Conservation (phyloP, 495 filamentous ascomycete species). For the Penicillium cataractarum region DNA sequence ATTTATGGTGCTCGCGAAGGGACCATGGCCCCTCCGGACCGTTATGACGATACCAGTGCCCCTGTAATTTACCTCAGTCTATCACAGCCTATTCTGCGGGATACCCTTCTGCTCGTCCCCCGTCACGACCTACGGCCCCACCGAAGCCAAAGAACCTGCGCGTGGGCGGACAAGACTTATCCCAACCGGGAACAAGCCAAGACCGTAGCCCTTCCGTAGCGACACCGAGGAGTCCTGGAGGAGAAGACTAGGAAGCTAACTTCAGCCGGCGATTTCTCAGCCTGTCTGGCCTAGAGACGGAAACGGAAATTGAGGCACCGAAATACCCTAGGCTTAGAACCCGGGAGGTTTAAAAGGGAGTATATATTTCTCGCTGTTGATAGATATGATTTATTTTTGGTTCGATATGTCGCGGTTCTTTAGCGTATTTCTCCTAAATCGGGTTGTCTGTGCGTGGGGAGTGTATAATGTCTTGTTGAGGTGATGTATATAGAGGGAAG, state of each 20-base stretch:
- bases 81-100: conserved; percentile 25
- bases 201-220: conserved; percentile 26
- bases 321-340: conserved; percentile 44
- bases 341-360: conserved; percentile 42
- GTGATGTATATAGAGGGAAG: conserved; percentile 31
- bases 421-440: conserved; percentile 26
- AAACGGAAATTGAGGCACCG: conserved; percentile 62
- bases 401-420: conserved; percentile 19
- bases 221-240: conserved; percentile 34
- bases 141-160: conserved; percentile 65
- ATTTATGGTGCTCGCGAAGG: conserved; percentile 23
- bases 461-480: conserved; percentile 22
- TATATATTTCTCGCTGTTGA: conserved; percentile 4
- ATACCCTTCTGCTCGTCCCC: conserved; percentile 33
- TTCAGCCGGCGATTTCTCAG: conserved; percentile 85
- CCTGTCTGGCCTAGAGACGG: conserved; percentile 79
- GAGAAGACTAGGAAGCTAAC: conserved; percentile 69
- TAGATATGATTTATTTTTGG: neutral
- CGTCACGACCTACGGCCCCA: conserved; percentile 52
- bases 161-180: conserved; percentile 39
- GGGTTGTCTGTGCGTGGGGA: conserved; percentile 4
- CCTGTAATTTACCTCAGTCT: conserved; percentile 24
- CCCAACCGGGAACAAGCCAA: conserved; percentile 25
- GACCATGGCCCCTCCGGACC: conserved; percentile 19
- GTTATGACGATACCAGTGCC: conserved; percentile 23